Evolutionary conservation across 2,329 filamentous ascomycete genomes (phyloP).

Genomic region (Colletotrichum neosansevieriae): DNA sequence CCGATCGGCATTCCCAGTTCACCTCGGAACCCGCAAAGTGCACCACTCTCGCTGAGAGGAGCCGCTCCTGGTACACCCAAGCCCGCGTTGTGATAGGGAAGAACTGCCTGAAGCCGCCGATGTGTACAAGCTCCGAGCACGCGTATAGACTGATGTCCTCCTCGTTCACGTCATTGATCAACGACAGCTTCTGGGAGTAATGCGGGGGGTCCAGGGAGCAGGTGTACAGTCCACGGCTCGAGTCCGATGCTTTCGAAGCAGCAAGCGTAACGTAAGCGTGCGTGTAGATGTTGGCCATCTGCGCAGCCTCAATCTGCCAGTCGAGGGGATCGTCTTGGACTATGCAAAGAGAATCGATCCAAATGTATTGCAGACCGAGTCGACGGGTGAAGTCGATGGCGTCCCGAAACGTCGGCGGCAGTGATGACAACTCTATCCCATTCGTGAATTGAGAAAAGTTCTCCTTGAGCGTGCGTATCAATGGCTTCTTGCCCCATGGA

Average conservation of each 20-base stretch:
- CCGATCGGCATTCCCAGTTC: conserved; percentile 4
- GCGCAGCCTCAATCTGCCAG: conserved; percentile 2
- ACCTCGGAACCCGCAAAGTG: background rate
- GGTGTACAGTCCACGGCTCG: conserved; percentile 2
- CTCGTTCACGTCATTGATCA: background rate
- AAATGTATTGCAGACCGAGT: no score
- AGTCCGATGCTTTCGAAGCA: background rate
- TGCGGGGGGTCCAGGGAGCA: background rate
- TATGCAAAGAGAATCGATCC: no score
- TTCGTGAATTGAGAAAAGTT: background rate
- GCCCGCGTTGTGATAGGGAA: background rate
- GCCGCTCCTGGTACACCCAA: conserved; percentile 9
- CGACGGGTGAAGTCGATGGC: no score
- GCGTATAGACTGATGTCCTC: background rate
- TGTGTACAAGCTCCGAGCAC: background rate
- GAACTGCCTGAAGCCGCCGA: background rate
- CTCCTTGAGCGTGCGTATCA: background rate
- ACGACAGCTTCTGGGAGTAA: background rate
- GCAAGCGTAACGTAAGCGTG: conserved; percentile 31
- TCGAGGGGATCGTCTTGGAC: no score
- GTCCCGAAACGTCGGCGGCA: no score
- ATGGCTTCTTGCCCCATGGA: background rate
- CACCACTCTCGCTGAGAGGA: background rate
- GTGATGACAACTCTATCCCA: background rate
- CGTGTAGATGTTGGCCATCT: conserved; percentile 40